A percentile compares a stretch with the other conserved stretches of the same genome.
Conservation (phyloP, 2,329 filamentous ascomycete species). For the Esteya vermicola region DNA sequence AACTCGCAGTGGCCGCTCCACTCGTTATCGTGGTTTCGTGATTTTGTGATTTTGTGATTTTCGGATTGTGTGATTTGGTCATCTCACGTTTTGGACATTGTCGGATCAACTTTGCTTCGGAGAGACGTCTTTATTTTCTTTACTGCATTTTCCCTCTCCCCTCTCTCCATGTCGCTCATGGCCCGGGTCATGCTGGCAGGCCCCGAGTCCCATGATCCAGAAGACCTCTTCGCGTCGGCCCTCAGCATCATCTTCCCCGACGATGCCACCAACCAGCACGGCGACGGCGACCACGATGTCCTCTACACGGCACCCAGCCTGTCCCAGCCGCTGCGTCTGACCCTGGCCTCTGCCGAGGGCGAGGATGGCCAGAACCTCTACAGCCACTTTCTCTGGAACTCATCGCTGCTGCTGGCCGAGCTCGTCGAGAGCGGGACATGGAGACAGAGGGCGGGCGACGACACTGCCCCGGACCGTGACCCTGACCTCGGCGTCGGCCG, state of each 20-base stretch:
- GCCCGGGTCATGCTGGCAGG: conserved; percentile 27
- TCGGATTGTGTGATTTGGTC: not conserved
- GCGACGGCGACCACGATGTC: conserved; percentile 43
- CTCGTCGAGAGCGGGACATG: conserved; percentile 36
- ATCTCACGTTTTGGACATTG: too few relatives aligned
- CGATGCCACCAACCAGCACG: conserved; percentile 52
- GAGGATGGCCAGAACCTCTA: conserved; percentile 47
- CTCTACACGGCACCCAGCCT: conserved; percentile 42
- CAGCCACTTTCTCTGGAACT: conserved; percentile 63
- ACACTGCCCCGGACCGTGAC: too few relatives aligned
- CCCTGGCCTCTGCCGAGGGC: conserved; percentile 30
- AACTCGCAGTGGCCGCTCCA: too few relatives aligned
- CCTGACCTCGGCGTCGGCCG: too few relatives aligned
- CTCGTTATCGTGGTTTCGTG: too few relatives aligned
- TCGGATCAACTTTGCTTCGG: too few relatives aligned
- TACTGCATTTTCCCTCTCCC: conserved; percentile 1
- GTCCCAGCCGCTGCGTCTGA: conserved; percentile 27
- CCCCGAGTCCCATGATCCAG: conserved; percentile 26
- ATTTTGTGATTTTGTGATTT: too few relatives aligned
- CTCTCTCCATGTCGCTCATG: conserved; percentile 28
- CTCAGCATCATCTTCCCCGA: conserved; percentile 54
- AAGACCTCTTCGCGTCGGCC: conserved; percentile 45
- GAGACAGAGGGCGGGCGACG: conserved; percentile 6
- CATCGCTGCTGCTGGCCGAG: conserved; percentile 40
- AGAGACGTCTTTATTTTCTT: not conserved